phyloP scores from a whole-genome alignment of 1,139 yeast genomes.

The Casaregolazyma suthepensis region DNA sequence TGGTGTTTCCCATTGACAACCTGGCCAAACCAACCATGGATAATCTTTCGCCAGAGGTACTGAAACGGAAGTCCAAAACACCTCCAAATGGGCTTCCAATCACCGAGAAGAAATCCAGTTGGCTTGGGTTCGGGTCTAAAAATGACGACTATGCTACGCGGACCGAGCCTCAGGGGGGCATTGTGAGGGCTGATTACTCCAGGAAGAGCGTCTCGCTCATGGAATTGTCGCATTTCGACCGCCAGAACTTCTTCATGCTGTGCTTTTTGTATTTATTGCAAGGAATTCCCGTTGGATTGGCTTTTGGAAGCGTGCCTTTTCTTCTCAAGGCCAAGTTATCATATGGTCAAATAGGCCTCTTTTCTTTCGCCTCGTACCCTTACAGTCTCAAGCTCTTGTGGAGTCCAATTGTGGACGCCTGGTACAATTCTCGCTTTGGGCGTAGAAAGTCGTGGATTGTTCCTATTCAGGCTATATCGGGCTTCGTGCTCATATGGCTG shows the following conservation, averaged over 20 bases:
- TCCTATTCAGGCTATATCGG: constrained; percentile 79
- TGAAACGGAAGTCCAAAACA: constrained; percentile 5
- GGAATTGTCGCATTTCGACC: constrained; percentile 28
- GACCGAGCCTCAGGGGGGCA: constrained; percentile 9
- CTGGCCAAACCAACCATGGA: background rate
- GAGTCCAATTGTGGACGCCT: constrained; percentile 94
- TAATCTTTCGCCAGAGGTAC: constrained; percentile 1
- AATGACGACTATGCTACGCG: background rate
- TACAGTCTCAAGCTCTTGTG: constrained; percentile 85
- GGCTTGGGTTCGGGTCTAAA: background rate
- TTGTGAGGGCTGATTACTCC: background rate
- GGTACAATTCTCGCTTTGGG: constrained; percentile 63
- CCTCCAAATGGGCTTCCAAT: constrained; percentile 6
- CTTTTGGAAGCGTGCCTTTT: constrained; percentile 95
- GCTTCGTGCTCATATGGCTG: constrained; percentile 56
- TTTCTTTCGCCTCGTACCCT: constrained; percentile 90
- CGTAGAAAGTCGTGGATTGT: constrained; percentile 91
- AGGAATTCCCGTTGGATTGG: constrained; percentile 94
- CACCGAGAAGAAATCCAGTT: constrained; percentile 2
- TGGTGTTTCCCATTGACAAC: background rate
- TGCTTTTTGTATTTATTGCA: constrained; percentile 74
- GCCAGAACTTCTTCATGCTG: constrained; percentile 64
- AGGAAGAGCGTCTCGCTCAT: constrained; percentile 13
- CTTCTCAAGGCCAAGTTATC: constrained; percentile 72
- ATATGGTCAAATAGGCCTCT: constrained; percentile 87